Conservation (phyloP, 148 eudicot genomes). For the Cornus suecica region DNA sequence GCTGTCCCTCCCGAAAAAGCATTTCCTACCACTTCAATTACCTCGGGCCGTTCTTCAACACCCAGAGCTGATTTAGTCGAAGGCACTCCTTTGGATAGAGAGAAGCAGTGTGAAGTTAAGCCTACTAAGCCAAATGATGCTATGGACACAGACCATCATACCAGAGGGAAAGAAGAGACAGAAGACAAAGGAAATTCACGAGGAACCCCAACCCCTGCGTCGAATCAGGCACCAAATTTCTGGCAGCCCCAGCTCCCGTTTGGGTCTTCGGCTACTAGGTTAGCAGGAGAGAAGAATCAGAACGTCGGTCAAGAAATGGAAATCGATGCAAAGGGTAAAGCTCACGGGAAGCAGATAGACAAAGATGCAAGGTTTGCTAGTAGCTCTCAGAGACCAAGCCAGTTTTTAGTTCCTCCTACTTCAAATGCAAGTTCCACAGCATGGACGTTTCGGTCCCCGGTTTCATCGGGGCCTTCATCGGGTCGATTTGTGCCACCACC, state of each 20-base stretch:
- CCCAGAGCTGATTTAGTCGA: conserved; percentile 47
- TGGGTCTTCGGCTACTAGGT: conserved; percentile 25
- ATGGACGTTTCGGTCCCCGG: conserved; percentile 32
- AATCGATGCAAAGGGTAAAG: conserved; percentile 30
- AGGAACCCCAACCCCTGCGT: conserved; percentile 7
- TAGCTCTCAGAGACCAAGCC: conserved; percentile 32
- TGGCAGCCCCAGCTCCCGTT: conserved; percentile 49
- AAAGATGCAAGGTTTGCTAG: conserved; percentile 17
- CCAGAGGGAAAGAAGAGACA: conserved; percentile 31
- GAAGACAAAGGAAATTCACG: conserved; percentile 27
- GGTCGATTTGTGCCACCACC: conserved; percentile 27
- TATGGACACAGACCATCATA: conserved; percentile 27
- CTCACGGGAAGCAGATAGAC: conserved; percentile 37
- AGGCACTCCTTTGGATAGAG: conserved; percentile 37
- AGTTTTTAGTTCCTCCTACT: conserved; percentile 28
- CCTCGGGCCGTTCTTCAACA: conserved; percentile 65
- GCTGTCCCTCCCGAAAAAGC: conserved; percentile 98
- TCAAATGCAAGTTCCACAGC: conserved; percentile 22
- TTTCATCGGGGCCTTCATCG: conserved; percentile 33
- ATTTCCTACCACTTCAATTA: conserved; percentile 77
- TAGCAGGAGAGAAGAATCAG: conserved; percentile 31
- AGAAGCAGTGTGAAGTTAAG: conserved; percentile 48
- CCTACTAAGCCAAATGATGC: conserved; percentile 35
- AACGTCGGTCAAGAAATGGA: conserved; percentile 40
- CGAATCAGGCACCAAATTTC: conserved; percentile 24